Percentiles rank a stretch among this genome's conserved stretches.
phyloP scores from a whole-genome alignment of 768 basidiomycete species.

The Auricularia auricula-judae region DNA sequence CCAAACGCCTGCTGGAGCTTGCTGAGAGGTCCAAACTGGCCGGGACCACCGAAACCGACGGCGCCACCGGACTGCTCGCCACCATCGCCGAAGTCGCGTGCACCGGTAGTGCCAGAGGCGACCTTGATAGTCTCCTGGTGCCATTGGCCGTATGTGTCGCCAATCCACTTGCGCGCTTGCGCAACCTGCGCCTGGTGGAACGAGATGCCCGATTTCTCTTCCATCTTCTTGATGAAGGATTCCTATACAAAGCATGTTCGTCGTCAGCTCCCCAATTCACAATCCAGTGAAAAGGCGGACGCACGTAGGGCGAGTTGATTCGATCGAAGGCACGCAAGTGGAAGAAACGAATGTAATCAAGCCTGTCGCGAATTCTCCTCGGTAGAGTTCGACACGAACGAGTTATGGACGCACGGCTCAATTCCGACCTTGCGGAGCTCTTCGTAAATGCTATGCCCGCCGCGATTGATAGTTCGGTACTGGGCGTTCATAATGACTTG shows the following conservation, averaged over 20 bases:
- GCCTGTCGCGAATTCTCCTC: slow-evolving; percentile 25
- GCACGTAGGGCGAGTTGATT: slow-evolving; percentile 57
- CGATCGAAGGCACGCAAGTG: slow-evolving; percentile 88
- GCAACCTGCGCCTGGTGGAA: slow-evolving; percentile 86
- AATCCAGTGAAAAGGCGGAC: background rate
- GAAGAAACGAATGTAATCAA: slow-evolving; percentile 83
- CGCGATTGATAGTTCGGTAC: slow-evolving; percentile 83
- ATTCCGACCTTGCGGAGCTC: slow-evolving; percentile 63
- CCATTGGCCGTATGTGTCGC: slow-evolving; percentile 6
- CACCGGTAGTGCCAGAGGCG: background rate
- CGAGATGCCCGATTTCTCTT: slow-evolving; percentile 60
- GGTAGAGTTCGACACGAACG: background rate
- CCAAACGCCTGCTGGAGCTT: background rate
- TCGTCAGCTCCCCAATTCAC: too few species aligned
- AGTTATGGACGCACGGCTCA: slow-evolving; percentile 48
- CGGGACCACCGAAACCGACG: background rate
- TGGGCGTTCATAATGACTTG: slow-evolving; percentile 84
- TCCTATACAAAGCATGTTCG: background rate
- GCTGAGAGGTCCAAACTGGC: background rate
- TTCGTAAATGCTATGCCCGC: slow-evolving; percentile 79
- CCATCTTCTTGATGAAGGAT: slow-evolving; percentile 55
- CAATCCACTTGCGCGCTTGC: slow-evolving; percentile 65
- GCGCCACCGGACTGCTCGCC: background rate
- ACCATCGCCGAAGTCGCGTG: background rate
- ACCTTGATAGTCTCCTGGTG: slow-evolving; percentile 3